Conservation (phyloP, 768 basidiomycete genomes). For the Hericium erinaceus region DNA sequence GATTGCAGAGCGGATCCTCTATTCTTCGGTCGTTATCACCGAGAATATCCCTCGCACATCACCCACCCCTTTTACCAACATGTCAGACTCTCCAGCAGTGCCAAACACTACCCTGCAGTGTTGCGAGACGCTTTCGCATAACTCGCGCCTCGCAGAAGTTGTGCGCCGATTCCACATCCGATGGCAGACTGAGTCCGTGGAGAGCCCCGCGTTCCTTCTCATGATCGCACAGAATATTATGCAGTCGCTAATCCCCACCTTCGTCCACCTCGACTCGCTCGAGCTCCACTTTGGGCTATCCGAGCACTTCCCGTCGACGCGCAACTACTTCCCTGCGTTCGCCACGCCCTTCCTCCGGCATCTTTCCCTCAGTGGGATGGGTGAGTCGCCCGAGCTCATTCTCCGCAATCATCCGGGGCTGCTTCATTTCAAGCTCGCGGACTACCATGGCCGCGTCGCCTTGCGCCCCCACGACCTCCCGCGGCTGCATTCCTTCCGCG, state of each 20-base stretch:
- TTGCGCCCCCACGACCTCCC: constrained; percentile 39
- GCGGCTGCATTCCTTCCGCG: constrained; percentile 45
- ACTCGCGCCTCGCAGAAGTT: constrained; percentile 36
- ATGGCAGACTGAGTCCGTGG: constrained; percentile 39
- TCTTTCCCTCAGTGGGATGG: constrained; percentile 26
- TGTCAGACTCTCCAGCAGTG: constrained; percentile 2
- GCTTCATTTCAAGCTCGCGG: constrained; percentile 33
- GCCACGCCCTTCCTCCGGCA: constrained; percentile 21
- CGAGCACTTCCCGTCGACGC: constrained; percentile 27
- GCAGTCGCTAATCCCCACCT: constrained; percentile 29
- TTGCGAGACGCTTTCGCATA: constrained; percentile 40
- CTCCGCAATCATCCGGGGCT: constrained; percentile 25
- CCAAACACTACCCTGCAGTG: constrained; percentile 36
- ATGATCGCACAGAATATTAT: constrained; percentile 20
- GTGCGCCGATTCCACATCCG: constrained; percentile 41
- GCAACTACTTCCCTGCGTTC: constrained; percentile 23
- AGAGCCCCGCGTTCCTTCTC: constrained; percentile 12
- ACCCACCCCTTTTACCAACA: constrained; percentile 23
- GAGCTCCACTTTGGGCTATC: constrained; percentile 47
- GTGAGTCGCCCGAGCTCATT: constrained; percentile 29
- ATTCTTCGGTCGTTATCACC: constrained; percentile 39
- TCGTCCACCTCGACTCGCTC: constrained; percentile 41
- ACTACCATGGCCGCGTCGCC: constrained; percentile 32
- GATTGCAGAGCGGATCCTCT: constrained; percentile 52
- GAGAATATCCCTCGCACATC: constrained; percentile 36